Percentiles rank a stretch among this genome's conserved stretches.
Conservation (phyloP, 352 stramenopile genomes). For the Phytophthora chlamydospora region DNA sequence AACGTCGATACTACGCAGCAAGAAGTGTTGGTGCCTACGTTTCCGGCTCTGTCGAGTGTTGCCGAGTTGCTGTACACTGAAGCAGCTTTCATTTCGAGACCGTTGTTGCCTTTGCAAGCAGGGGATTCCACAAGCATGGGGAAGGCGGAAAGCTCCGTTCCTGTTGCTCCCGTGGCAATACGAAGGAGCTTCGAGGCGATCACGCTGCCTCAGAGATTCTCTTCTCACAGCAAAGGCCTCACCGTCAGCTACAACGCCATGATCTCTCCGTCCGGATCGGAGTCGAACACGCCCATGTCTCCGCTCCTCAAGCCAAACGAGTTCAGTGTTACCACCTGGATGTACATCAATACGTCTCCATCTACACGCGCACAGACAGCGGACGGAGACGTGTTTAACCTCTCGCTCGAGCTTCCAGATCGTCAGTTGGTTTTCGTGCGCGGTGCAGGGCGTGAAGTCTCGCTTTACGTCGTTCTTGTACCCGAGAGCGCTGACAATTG, state of each 20-base stretch:
- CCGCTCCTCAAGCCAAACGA: conserved; percentile 71
- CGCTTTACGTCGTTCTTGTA: conserved; percentile 62
- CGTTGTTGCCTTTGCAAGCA: conserved; percentile 12
- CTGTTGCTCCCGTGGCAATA: conserved; percentile 14
- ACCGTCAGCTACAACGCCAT: conserved; percentile 66
- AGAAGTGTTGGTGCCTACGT: conserved; percentile 24
- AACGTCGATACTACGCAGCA: background rate
- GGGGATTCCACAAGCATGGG: background rate
- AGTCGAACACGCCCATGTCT: conserved; percentile 43
- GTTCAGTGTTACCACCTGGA: conserved; percentile 90
- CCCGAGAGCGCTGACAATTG: conserved; percentile 52
- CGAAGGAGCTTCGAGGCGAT: conserved; percentile 83
- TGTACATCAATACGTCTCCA: conserved; percentile 55
- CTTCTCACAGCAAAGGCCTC: conserved; percentile 58
- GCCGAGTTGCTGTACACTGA: conserved; percentile 33
- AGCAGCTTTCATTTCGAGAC: conserved; percentile 23
- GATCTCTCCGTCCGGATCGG: conserved; percentile 24
- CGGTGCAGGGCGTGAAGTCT: conserved; percentile 62
- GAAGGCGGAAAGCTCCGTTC: background rate
- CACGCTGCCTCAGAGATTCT: conserved; percentile 56
- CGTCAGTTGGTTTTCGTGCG: conserved; percentile 77
- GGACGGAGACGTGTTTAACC: conserved; percentile 4
- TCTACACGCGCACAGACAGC: background rate
- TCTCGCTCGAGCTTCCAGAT: conserved; percentile 21
- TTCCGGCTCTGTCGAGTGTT: conserved; percentile 27